Evolutionary conservation across 2,329 filamentous ascomycete genomes (phyloP).

Genomic region (Chaetomium sp.): DNA sequence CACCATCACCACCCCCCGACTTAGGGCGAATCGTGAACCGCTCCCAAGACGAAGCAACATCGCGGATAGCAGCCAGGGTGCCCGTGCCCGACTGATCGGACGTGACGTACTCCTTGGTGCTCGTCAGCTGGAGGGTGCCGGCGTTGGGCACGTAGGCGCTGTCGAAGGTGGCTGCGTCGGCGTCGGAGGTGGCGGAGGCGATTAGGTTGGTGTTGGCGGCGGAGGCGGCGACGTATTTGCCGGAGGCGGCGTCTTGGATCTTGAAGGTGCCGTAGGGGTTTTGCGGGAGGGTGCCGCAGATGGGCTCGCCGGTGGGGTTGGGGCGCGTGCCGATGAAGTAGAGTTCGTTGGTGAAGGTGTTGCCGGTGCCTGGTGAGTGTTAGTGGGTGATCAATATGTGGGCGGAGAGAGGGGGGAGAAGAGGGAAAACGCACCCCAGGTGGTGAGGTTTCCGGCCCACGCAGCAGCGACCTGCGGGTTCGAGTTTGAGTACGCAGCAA

Average conservation of each 20-base stretch:
- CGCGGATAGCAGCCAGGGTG: neutral
- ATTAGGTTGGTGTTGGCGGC: neutral
- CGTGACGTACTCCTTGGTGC: neutral
- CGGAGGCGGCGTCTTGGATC: neutral
- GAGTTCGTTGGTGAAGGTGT: neutral
- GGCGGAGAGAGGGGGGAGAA: neutral
- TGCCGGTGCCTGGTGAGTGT: neutral
- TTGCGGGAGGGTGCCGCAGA: neutral
- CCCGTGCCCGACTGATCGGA: neutral
- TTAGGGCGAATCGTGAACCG: neutral
- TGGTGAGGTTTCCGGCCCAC: neutral
- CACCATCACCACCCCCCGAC: neutral
- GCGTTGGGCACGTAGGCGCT: slow-evolving; percentile 1
- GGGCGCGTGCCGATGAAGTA: slow-evolving; percentile 1
- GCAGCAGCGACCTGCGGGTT: neutral
- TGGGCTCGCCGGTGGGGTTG: neutral
- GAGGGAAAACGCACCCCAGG: neutral
- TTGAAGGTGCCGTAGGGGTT: slow-evolving; percentile 1
- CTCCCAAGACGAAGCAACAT: neutral
- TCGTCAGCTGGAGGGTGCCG: neutral
- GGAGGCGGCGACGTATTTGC: neutral
- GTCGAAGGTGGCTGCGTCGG: neutral
- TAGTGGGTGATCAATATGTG: neutral
- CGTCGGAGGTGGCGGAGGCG: neutral
- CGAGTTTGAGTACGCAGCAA: neutral